phyloP scores from a whole-genome alignment of 2,329 filamentous ascomycete species.

The Cladorrhinum sp. region DNA sequence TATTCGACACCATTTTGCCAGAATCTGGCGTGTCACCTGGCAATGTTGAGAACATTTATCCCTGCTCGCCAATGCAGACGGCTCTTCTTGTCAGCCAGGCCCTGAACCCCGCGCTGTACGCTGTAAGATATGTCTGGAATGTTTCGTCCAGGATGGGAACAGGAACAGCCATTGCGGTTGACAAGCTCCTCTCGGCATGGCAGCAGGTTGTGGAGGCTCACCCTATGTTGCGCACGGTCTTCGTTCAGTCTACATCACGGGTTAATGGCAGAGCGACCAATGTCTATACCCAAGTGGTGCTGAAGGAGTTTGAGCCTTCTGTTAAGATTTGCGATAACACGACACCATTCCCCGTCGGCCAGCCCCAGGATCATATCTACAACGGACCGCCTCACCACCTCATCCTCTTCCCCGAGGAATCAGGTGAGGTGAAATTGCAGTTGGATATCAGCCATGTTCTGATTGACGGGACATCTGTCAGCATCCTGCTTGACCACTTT shows the following conservation, averaged over 20 bases:
- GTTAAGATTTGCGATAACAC: conserved; percentile 10
- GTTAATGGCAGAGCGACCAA: conserved; percentile 6
- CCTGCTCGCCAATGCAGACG: conserved; percentile 36
- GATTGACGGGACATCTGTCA: conserved; percentile 34
- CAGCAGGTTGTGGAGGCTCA: conserved; percentile 46
- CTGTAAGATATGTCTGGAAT: conserved; percentile 12
- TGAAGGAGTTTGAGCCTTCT: conserved; percentile 10
- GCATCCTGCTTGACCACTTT: conserved; percentile 29
- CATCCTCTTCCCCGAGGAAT: background rate
- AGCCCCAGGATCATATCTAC: conserved; percentile 8
- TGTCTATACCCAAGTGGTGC: conserved; percentile 30
- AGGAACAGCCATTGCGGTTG: background rate
- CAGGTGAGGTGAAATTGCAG: conserved; percentile 14
- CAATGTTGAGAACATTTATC: conserved; percentile 34
- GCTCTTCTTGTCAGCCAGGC: conserved; percentile 35
- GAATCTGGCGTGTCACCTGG: conserved; percentile 17
- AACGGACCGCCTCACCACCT: conserved; percentile 5
- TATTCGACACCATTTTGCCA: conserved; percentile 12
- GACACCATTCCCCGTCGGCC: conserved; percentile 2
- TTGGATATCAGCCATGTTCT: conserved; percentile 36
- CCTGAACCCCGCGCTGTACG: conserved; percentile 17
- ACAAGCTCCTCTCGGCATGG: conserved; percentile 49
- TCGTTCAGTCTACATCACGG: conserved; percentile 58
- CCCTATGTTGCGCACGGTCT: conserved; percentile 70
- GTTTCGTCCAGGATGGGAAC: conserved; percentile 8